Percentiles rank a stretch among this genome's conserved stretches.
Evolutionary conservation across 2,329 filamentous ascomycete species (phyloP).

Genomic region (Colletotrichum tabaci): DNA sequence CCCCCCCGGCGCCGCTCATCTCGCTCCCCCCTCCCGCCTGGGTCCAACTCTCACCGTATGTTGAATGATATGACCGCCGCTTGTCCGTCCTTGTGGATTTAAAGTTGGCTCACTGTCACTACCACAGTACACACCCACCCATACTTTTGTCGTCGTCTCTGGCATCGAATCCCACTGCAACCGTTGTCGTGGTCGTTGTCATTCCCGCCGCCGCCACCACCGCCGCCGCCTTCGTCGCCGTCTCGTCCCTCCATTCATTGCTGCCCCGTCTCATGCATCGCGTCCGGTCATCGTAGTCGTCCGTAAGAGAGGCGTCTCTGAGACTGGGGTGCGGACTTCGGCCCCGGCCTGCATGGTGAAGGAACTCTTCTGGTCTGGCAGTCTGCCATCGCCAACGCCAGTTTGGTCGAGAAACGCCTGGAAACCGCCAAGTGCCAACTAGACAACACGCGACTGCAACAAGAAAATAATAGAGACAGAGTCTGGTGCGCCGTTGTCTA

Average conservation of each 20-base stretch:
- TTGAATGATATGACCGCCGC: slow-evolving; percentile 40
- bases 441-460: slow-evolving; percentile 7
- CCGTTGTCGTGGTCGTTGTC: slow-evolving; percentile 12
- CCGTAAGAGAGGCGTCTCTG: slow-evolving; percentile 37
- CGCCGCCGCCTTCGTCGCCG: slow-evolving; percentile 18
- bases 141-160: slow-evolving; percentile 14
- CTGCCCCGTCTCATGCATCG: slow-evolving; percentile 32
- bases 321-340: slow-evolving; percentile 38
- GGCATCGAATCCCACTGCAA: slow-evolving; percentile 30
- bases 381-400: slow-evolving; percentile 34
- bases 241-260: slow-evolving; percentile 12
- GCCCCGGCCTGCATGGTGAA: slow-evolving; percentile 40
- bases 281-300: slow-evolving; percentile 27
- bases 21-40: slow-evolving; percentile 41
- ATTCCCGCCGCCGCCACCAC: too few species aligned
- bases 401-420: slow-evolving; percentile 13
- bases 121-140: slow-evolving; percentile 11
- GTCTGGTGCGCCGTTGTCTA: neutral
- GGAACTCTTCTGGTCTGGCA: slow-evolving; percentile 36
- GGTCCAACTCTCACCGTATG: slow-evolving; percentile 42
- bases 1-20: slow-evolving; percentile 41
- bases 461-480: neutral
- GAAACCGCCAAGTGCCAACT: slow-evolving; percentile 9
- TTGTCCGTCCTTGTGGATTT: slow-evolving; percentile 36
- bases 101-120: slow-evolving; percentile 38